Base-by-base conservation (phyloP, 2,329 filamentous ascomycete genomes). In the Taxawa tesnikishii region DNA sequence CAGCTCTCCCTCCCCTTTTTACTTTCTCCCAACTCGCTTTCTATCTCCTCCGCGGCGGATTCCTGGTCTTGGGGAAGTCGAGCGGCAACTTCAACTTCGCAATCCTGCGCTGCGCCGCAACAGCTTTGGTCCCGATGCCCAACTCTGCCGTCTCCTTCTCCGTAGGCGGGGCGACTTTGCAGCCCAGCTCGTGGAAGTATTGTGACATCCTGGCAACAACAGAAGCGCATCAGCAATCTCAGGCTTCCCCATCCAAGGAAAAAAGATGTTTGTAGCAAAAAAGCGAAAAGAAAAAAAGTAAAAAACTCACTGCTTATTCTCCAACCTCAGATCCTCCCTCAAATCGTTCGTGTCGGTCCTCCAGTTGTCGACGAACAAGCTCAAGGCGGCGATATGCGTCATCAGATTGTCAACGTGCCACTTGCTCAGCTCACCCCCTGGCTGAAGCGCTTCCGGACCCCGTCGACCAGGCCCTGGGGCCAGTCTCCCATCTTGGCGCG, bases 181-280 rank as follows among this genome's bases (percentile, higher is more conserved):
- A 82, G 14, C 83, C 83, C 42, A 90, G 75, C 54, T 88, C 83
- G 29, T 63, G 59, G 53, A 82, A 87, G 53, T 84, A 87, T 48
- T 75, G 68, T 32, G 64, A 68, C 46, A 88, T 58, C 13, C 58
- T 61, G 24, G 14, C n/a, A 27, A 9, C 4, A 10, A 9, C 5
- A 25, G 36, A 28, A 35, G 33, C 30, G 31, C n/a, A n/a, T n/a
- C n/a, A n/a, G n/a, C n/a, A n/a, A n/a, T n/a, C n/a, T n/a, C n/a
- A n/a, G n/a, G n/a, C n/a, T n/a, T n/a, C n/a, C n/a, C n/a, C n/a
- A n/a, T n/a, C n/a, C n/a, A n/a, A n/a, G n/a, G n/a, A n/a, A n/a
- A n/a, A n/a, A n/a, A n/a, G n/a, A n/a, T n/a, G n/a, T n/a, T n/a
- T n/a, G n/a, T n/a, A n/a, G n/a, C n/a, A n/a, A n/a, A 5, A n/a